Evolutionary conservation across 2,329 filamentous ascomycete species (phyloP).

Genomic region (Aspergillus felis): DNA sequence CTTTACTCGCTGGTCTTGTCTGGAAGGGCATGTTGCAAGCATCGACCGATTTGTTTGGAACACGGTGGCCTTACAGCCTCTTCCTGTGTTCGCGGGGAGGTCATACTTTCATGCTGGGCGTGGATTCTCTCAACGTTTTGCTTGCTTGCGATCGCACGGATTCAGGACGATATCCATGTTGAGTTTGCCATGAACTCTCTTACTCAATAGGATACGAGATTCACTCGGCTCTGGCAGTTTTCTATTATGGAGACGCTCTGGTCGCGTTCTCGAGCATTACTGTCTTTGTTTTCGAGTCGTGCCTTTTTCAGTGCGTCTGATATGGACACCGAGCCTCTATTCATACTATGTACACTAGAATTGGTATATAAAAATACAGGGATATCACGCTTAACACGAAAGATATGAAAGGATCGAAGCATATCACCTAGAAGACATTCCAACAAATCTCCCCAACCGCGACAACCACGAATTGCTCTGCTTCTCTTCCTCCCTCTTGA

Average conservation of each 20-base stretch:
- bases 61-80: background rate
- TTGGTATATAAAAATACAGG: conserved; percentile 14
- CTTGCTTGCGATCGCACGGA: background rate
- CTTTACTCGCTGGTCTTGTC: background rate
- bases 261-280: background rate
- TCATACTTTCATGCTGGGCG: background rate
- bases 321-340: conserved; percentile 7
- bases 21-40: background rate
- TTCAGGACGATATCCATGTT: background rate
- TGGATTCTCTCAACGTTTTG: background rate
- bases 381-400: background rate
- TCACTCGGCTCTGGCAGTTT: background rate
- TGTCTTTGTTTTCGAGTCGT: background rate
- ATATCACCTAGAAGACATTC: conserved; percentile 17
- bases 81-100: background rate
- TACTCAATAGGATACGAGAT: background rate
- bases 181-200: background rate
- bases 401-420: conserved; percentile 10
- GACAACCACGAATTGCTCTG: conserved; percentile 60
- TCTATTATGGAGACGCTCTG: background rate
- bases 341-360: conserved; percentile 19
- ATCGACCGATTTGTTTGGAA: background rate
- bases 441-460: conserved; percentile 42
- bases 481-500: conserved; percentile 60
- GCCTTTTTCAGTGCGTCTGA: conserved; percentile 7